Evolutionary conservation across 2,329 filamentous ascomycete genomes (phyloP), one percentile per base, ranked within the genome.

Genomic region (Arthrobotrys megalospora): DNA sequence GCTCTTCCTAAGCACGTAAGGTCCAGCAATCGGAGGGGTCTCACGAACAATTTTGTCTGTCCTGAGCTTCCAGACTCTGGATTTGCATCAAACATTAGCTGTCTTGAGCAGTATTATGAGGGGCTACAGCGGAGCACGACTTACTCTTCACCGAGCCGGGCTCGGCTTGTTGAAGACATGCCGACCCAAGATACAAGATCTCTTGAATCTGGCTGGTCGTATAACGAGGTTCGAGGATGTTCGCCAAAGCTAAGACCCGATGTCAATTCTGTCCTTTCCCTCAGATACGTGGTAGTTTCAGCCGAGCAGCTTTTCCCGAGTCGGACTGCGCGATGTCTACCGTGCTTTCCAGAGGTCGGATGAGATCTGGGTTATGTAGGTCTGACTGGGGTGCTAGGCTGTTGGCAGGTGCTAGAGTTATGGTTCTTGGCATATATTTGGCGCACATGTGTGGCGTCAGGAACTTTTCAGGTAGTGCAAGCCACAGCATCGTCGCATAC

Each of bases 111-210:
- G n/a, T 55, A n/a, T 16, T 19, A 16, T 8, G 6, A 38, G 7
- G 8, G 28, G 5, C 12, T 38, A 43, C 21, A 41, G 48, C 48
- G 38, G 53, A 24, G 34, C 69, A 79, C 80, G 85, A 28, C 90
- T 87, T 87, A 93, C 91, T 93, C 91, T 89, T 93, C 91, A 82
- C 91, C 91, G 84, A 92, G 86, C 80, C 91, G 88, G 80, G 90
- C 89, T 80, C 90, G 89, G 85, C 92, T 92, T 72, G 87, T 89
- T 21, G 90, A 88, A 79, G 90, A 86, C 87, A 88, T 88, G 38
- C 28, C 16, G 5, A 16, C 58, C 7, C 0, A 3, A 36, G 28
- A 21, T 16, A 14, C n/a, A 55, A 11, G 45, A 8, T 16, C 28
- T 14, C 7, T 8, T 38, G 32, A 21, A n/a, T 38, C 58, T 41